Percentiles rank a stretch among this genome's conserved stretches.
Conservation (phyloP, 1,284 basidiomycete species). For the Chalciporus piperatoides region DNA sequence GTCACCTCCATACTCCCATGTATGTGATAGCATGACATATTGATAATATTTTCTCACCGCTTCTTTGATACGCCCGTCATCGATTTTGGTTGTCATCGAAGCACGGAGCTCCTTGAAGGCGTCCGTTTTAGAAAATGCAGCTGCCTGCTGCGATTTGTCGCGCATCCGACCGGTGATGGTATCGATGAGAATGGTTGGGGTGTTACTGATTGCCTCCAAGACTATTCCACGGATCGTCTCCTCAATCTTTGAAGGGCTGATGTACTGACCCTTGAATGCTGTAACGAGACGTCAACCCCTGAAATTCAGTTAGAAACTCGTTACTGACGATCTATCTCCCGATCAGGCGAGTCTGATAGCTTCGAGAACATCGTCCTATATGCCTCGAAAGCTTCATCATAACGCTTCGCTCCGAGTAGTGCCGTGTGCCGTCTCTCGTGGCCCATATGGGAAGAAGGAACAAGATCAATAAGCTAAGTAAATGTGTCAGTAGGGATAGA, state of each 20-base stretch:
- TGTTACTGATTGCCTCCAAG: background rate
- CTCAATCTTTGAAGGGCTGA: too few species aligned
- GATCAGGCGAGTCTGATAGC: too few species aligned
- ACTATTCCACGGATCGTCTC: too few species aligned
- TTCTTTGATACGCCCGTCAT: background rate
- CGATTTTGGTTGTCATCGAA: background rate
- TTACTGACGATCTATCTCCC: background rate
- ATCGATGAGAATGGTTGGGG: background rate
- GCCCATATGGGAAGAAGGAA: too few species aligned
- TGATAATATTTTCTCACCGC: background rate
- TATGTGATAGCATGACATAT: constrained; percentile 2
- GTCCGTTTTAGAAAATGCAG: background rate
- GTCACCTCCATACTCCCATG: background rate
- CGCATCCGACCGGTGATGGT: background rate
- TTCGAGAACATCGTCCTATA: too few species aligned
- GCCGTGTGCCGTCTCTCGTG: too few species aligned
- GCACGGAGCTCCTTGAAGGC: background rate
- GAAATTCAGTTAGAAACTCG: too few species aligned
- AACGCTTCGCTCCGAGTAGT: too few species aligned
- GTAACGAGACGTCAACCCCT: background rate
- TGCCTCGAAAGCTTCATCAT: too few species aligned
- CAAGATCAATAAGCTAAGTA: too few species aligned
- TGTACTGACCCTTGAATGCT: background rate
- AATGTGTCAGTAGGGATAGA: too few species aligned
- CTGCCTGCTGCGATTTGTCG: background rate